These are phyloP conservation scores for Colletotrichum graminicola DNA, from an alignment of 2,329 filamentous ascomycete species.

Conservation along the genomic window DNA sequence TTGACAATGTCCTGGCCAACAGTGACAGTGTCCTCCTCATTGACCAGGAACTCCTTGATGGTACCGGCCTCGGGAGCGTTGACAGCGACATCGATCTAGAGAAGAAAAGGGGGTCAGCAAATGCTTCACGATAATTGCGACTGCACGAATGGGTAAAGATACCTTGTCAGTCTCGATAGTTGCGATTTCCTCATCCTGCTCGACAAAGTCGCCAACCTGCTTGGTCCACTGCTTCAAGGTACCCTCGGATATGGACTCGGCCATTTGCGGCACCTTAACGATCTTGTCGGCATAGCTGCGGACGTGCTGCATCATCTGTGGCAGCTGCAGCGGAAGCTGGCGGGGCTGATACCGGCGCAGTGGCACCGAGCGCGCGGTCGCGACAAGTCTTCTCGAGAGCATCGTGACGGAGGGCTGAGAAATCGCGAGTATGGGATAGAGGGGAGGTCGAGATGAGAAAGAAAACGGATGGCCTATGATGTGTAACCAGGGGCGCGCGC, in stretches of 20 bases:
- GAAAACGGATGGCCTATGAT: neutral
- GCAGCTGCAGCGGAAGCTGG: conserved; percentile 55
- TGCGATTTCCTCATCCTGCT: conserved; percentile 96
- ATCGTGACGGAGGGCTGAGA: conserved; percentile 48
- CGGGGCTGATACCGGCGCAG: conserved; percentile 55
- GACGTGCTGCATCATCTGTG: conserved; percentile 67
- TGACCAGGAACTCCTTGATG: conserved; percentile 91
- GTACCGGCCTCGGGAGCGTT: conserved; percentile 92
- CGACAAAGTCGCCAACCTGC: conserved; percentile 90
- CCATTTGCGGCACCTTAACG: conserved; percentile 97
- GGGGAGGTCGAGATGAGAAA: neutral
- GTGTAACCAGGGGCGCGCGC: conserved; percentile 5
- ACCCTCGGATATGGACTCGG: conserved; percentile 97
- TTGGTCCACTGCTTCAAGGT: conserved; percentile 97
- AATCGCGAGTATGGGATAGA: neutral
- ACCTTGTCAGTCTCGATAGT: conserved; percentile 99
- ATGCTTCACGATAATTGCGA: conserved; percentile 4
- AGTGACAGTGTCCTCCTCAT: conserved; percentile 93
- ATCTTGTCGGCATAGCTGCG: conserved; percentile 81
- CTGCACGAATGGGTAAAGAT: conserved; percentile 40
- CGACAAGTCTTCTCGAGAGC: conserved; percentile 59
- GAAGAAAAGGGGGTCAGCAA: conserved; percentile 1
- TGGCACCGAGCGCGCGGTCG: conserved; percentile 58
- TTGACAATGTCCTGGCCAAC: conserved; percentile 93
- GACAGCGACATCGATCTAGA: conserved; percentile 93